Base-by-base conservation (phyloP, 495 filamentous ascomycete species). In the Penicillium robsamsonii region DNA sequence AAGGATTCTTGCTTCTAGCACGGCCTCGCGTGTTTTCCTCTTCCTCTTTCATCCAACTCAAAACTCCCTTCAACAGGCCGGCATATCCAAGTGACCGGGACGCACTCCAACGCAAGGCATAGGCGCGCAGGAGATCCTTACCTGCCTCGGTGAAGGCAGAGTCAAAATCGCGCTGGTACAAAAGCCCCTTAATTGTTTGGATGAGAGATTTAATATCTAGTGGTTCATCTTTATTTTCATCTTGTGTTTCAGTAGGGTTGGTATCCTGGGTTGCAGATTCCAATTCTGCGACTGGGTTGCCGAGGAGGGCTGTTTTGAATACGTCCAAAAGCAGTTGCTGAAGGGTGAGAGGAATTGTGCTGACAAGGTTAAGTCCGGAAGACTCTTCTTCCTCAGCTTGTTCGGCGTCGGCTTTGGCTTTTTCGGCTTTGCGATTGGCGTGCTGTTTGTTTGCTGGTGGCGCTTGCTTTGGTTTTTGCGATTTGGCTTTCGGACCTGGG, bases 51-150 rank as follows among this genome's bases (percentile, higher is more conserved):
- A 67, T 70, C 55, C 57, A 62, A 5, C 25, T 4, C 25, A 73
- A 35, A 18, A 75, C 53, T 33, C 77, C 79, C 18, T 71, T 59
- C 29, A 97, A 78, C 5, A 96, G 65, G 7, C 82, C 75, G 31
- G 81, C 69, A 72, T 97, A 98, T 56, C 87, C 90, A 25, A 96
- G 74, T 3, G 90, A 89, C 40, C 94, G 71, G 33, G 84, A 82
- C 11, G 93, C 86, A 67, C 90, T 95, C 90, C 90, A 98, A 51
- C 94, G 77, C 56, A 89, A 79, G 5, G 90, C 88, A 75, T 98
- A 98, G 5, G 87, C 91, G 40, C 85, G 78, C 18, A 95, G 76
- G 38, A 84, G 75, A 43, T 85, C 84, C 37, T 84, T 75, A 30
- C 69, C 67, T 1, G 85, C 88, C 20, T 76, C 74, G 4, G 73